Base-by-base conservation (phyloP, 2,329 filamentous ascomycete species). In the Aspergillus eucalypticola region DNA sequence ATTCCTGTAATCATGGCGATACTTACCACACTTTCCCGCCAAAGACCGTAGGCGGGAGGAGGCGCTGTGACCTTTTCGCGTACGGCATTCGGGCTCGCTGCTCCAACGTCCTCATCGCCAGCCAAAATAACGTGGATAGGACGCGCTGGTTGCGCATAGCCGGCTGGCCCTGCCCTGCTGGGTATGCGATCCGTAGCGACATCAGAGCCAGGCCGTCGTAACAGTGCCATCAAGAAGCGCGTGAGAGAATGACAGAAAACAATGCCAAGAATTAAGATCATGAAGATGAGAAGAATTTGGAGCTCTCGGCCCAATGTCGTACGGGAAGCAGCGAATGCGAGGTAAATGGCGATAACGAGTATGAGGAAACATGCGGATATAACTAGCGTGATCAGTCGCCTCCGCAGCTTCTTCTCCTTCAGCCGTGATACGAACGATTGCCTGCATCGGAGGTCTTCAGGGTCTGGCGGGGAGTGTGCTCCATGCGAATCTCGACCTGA, bases 41-140 rank as follows among this genome's bases (percentile, higher is more conserved):
- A 96, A 1, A 92, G 79, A 0, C 92, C 92, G 71, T 96, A 96
- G 2, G 91, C 91, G 0, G 93, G 92, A 3, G 93, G 92, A 8
- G 87, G 86, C 19, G 82, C 65, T 67, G 70, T 72, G 57, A 73
- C 60, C 19, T 87, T 87, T 60, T 86, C 83, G 54, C 81, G 84
- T 59, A 85, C 82, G 53, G 65, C 61, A 56, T 82, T 73, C 3
- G 83, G 84, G 32, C 65, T 65, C 35, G 69, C 68, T 21, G 65
- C 56, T 2, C 79, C 83, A 17, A 85, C 84, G 69, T 92, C 90
- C 69, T 93, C 90, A 69, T 95, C 91, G 42, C 86, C 83, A 2
- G 87, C 86, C 49, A 94, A 82, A 17, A 90, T 85, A 10, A 96
- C 90, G 42, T 84, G 88, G 62, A 96, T 96, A 1, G 92, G 92